These are phyloP conservation scores for Diphasiastrum complanatum DNA, from an alignment of 83 land plant species.

Conservation along the genomic window DNA sequence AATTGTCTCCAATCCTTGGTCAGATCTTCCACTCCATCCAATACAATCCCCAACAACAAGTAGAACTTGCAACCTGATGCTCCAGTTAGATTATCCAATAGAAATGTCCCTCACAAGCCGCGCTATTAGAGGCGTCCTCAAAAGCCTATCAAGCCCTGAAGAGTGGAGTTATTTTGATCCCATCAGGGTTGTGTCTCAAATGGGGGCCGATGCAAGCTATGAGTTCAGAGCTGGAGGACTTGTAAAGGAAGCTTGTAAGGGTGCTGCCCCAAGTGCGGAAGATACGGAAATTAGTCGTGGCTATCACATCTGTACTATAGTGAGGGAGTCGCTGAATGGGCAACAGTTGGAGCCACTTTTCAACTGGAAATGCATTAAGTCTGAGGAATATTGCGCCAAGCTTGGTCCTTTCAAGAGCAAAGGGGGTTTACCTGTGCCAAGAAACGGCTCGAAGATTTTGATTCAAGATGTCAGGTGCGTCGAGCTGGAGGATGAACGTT, in stretches of 20 bases:
- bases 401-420: constrained; percentile 45
- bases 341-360: constrained; percentile 34
- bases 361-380: constrained; percentile 40
- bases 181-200: constrained; percentile 34
- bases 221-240: constrained; percentile 33
- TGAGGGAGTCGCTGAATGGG: constrained; percentile 22
- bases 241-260: constrained; percentile 41
- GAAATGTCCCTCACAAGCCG: constrained; percentile 35
- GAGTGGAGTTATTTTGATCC: constrained; percentile 39
- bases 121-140: constrained; percentile 43
- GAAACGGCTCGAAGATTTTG: constrained; percentile 27
- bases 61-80: too few relatives aligned
- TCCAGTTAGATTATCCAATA: too few relatives aligned
- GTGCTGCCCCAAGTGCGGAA: constrained; percentile 21
- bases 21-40: too few relatives aligned
- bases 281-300: constrained; percentile 41
- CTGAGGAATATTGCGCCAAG: constrained; percentile 38
- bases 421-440: constrained; percentile 30
- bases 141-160: constrained; percentile 31
- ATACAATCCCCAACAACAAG: too few relatives aligned
- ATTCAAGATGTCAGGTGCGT: constrained; percentile 50
- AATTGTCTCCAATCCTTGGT: too few relatives aligned
- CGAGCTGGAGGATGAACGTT: background rate
- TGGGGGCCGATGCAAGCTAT: constrained; percentile 35
- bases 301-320: constrained; percentile 33